phyloP scores from a whole-genome alignment of 495 filamentous ascomycete species.

The Podospora pseudopauciseta region DNA sequence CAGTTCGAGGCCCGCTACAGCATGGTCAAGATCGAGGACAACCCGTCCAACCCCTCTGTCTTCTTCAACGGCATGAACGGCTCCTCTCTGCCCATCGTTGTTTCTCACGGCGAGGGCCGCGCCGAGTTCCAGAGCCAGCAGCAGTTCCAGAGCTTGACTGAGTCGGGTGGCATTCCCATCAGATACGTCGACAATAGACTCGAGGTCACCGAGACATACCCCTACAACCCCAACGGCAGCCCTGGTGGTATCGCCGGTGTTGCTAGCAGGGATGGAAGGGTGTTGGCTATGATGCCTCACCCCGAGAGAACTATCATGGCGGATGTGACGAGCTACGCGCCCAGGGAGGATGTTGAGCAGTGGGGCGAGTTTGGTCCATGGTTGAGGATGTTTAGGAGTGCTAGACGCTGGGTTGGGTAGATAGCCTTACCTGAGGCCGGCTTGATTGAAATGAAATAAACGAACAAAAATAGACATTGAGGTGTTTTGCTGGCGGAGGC shows the following conservation, averaged over 20 bases:
- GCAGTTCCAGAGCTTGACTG: conserved; percentile 54
- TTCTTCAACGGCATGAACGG: conserved; percentile 92
- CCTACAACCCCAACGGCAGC: conserved; percentile 91
- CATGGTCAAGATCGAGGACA: conserved; percentile 80
- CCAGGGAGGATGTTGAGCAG: conserved; percentile 57
- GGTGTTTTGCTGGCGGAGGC: neutral
- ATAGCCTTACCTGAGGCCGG: neutral
- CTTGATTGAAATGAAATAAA: conserved; percentile 1
- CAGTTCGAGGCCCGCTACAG: conserved; percentile 89
- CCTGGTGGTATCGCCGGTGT: conserved; percentile 83
- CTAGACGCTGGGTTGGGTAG: conserved; percentile 79
- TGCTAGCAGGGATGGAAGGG: conserved; percentile 73
- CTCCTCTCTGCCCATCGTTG: conserved; percentile 77
- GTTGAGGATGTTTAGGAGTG: conserved; percentile 75
- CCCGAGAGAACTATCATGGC: conserved; percentile 87
- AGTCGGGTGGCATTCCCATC: conserved; percentile 62
- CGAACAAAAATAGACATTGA: neutral
- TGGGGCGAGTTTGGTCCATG: conserved; percentile 90
- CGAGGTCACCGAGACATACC: conserved; percentile 75
- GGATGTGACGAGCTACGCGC: conserved; percentile 74
- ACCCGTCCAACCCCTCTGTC: conserved; percentile 60
- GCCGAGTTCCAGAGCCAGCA: conserved; percentile 62
- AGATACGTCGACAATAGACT: conserved; percentile 80
- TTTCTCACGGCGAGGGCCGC: conserved; percentile 89
- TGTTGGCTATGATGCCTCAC: conserved; percentile 94